Conservation (phyloP, 768 basidiomycete genomes). For the Rhodocollybia butyracea region DNA sequence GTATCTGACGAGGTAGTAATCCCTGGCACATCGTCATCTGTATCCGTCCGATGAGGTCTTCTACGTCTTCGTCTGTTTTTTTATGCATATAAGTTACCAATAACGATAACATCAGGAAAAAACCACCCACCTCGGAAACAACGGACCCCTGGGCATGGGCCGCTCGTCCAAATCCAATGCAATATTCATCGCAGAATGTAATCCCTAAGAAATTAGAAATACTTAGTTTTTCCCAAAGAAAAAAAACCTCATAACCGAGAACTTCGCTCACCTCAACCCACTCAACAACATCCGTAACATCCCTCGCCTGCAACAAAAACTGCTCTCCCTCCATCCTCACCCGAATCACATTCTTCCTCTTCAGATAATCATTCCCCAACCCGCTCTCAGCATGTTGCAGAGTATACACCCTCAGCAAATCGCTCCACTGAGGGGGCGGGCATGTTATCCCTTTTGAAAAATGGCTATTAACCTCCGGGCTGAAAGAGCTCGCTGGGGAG, state of each 20-base stretch:
- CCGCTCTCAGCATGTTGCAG: slow-evolving; percentile 93
- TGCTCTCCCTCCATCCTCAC: slow-evolving; percentile 94
- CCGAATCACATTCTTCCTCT: slow-evolving; percentile 91
- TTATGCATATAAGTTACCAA: neutral
- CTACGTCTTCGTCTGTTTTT: slow-evolving; percentile 24
- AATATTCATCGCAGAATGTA: slow-evolving; percentile 91
- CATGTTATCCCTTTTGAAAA: slow-evolving; percentile 21
- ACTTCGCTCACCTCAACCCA: slow-evolving; percentile 83
- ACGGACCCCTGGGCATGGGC: slow-evolving; percentile 85
- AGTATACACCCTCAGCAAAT: slow-evolving; percentile 70
- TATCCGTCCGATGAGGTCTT: slow-evolving; percentile 18
- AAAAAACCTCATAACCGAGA: neutral
- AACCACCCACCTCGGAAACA: slow-evolving; percentile 71
- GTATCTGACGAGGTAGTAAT: neutral
- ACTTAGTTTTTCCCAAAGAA: neutral
- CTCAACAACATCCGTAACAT: slow-evolving; percentile 81
- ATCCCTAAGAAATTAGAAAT: slow-evolving; percentile 42
- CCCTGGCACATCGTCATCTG: slow-evolving; percentile 10
- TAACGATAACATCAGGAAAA: slow-evolving; percentile 10
- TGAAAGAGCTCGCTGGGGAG: neutral
- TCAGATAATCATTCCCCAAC: slow-evolving; percentile 90
- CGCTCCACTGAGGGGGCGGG: slow-evolving; percentile 41
- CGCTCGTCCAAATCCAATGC: slow-evolving; percentile 90
- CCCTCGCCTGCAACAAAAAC: slow-evolving; percentile 87
- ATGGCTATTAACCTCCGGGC: neutral